Evolutionary conservation across 2,329 filamentous ascomycete genomes (phyloP).

Genomic region (Diaporthe aspalathi): DNA sequence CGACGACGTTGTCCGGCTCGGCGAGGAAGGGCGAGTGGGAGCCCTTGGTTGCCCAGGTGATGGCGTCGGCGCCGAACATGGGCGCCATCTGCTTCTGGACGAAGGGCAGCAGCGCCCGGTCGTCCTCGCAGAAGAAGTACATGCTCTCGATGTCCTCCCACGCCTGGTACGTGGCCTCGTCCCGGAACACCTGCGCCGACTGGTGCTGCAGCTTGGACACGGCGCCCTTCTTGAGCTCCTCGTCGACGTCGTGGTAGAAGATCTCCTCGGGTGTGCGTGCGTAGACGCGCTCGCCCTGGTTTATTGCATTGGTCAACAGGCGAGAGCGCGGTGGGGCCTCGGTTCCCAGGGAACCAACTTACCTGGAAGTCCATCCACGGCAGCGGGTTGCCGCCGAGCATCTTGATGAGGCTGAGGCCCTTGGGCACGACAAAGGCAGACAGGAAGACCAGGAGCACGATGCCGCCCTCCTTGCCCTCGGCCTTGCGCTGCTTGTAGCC

Average conservation of each 20-base stretch:
- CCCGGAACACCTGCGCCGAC: slow-evolving; percentile 40
- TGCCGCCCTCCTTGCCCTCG: slow-evolving; percentile 49
- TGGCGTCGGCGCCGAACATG: slow-evolving; percentile 34
- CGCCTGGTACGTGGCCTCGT: slow-evolving; percentile 41
- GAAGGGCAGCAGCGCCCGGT: slow-evolving; percentile 37
- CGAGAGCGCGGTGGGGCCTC: too few species aligned
- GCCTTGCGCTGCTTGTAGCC: slow-evolving; percentile 47
- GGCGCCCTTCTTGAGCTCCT: slow-evolving; percentile 35
- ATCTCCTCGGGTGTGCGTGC: slow-evolving; percentile 37
- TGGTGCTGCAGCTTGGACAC: slow-evolving; percentile 40
- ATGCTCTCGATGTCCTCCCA: slow-evolving; percentile 42
- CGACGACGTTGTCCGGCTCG: slow-evolving; percentile 36
- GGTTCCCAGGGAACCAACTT: neutral
- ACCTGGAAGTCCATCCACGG: slow-evolving; percentile 44
- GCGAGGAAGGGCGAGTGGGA: slow-evolving; percentile 42
- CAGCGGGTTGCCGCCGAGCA: slow-evolving; percentile 42
- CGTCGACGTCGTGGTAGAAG: slow-evolving; percentile 42
- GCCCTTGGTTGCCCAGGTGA: slow-evolving; percentile 33
- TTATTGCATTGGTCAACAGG: neutral
- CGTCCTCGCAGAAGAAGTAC: slow-evolving; percentile 42
- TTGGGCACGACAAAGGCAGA: slow-evolving; percentile 44
- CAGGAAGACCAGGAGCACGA: slow-evolving; percentile 48
- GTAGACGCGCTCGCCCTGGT: slow-evolving; percentile 38
- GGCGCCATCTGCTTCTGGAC: slow-evolving; percentile 38
- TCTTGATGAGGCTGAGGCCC: slow-evolving; percentile 40